Base-by-base conservation (phyloP, 1,284 basidiomycete species). In the Marasmius tenuissimus region DNA sequence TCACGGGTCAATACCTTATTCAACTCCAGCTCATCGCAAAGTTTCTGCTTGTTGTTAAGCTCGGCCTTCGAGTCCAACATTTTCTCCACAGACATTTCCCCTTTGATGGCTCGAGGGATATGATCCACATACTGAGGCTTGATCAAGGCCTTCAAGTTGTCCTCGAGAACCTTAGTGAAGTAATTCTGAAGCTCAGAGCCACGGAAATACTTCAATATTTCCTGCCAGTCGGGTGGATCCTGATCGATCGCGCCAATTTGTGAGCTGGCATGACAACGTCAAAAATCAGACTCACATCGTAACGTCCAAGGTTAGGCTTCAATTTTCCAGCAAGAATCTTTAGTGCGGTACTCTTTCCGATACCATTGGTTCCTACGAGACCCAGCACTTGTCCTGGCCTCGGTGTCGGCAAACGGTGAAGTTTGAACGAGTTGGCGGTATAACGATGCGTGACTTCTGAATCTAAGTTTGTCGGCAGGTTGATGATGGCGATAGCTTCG, bases 81-180 rank as follows among this genome's bases (percentile, higher is more conserved):
- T 72, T 94, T 83, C 10, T 83, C 81, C 38, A 98, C 96, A 1
- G 89, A 89, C 82, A 94, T 85, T 59, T 81, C 83, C 61, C 92
- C 94, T 79, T 98, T 98, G 82, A 98, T 93, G 49, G 94, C 94
- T 60, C 91, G 87, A 7, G 96, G 96, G 71, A 98, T 98, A 75
- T 98, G 96, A 74, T 98, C 96, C 68, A 98, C 96, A 72, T 98
- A 98, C 85, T 98, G 96, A 1, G 96, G 96, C 77, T 98, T 98
- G 76, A 98, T 98, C 65, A 98, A 85, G 1, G 96, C 96, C 79
- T 97, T 97, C 71, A 98, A 82, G 72, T 98, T 96, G 75, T 98
- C 96, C 77, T 98, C 96, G 27, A 98, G 84, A n/a, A 98, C 93
- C 77, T 97, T 97, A 57, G 96, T 98, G 77, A 98, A 98, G 81